Base-by-base conservation (phyloP, 352 stramenopile species). In the Phytophthora europaea region DNA sequence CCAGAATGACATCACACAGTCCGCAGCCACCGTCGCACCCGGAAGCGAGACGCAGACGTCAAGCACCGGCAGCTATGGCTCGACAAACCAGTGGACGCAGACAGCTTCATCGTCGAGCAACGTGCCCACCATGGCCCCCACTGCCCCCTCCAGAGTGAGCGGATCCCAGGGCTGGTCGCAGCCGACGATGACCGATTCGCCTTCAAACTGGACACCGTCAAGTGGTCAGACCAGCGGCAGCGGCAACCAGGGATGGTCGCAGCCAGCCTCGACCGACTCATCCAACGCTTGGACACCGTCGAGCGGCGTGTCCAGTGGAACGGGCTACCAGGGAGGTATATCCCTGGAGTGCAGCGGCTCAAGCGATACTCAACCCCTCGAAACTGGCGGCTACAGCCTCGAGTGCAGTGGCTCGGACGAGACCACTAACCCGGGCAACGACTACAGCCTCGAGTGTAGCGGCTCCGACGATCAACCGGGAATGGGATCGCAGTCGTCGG, bases 271-370 rank as follows among this genome's bases (percentile, higher is more conserved):
- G 15, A 63, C 56, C 13, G 56, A 53, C 31, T 22, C 38, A 43
- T 63, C 56, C 10, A 63, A 36, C 23, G n/a, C 40, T 8, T 63
- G 16, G 56, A n/a, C 56, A n/a, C 56, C 56, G 3, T 13, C 56
- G 15, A 53, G 38, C 23, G 18, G 18, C 12, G 38, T 47, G 8
- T 47, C 15, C 43, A 51, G 36, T 22, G 55, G 38, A 64, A 54
- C 38, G 16, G 20, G 15, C 12, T 15, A 65, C 45, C 38, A 64
- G 5, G 31, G 53, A 26, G 64, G 36, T 6, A 50, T 51, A 9
- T 50, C 55, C 15, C 23, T 70, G 1, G 67, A 74, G 28, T 74
- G 67, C 38, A 74, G 67, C 15, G 67, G 67, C 0, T 74, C 67
- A 16, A 31, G n/a, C 10, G 61, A 66, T 18, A 15, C 13, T 13